Evolutionary conservation across 2,329 filamentous ascomycete genomes (phyloP).

Genomic region (Sclerotinia spermophila): DNA sequence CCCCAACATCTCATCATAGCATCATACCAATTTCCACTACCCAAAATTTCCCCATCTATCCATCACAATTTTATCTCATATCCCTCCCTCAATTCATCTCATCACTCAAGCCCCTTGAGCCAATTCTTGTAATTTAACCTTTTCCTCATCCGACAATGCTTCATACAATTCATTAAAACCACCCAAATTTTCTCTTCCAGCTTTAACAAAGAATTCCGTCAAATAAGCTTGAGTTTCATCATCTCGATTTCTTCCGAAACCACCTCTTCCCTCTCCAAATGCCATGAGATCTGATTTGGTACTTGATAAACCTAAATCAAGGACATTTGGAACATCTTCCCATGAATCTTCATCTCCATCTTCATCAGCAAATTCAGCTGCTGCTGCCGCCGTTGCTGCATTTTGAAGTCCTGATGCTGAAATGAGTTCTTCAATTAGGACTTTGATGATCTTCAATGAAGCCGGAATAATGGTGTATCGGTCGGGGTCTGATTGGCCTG

Average conservation of each 20-base stretch:
- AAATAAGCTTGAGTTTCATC: slow-evolving; percentile 88
- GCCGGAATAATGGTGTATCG: slow-evolving; percentile 84
- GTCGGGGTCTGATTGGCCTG: slow-evolving; percentile 64
- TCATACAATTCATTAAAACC: slow-evolving; percentile 40
- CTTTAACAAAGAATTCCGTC: slow-evolving; percentile 69
- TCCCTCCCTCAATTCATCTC: background rate
- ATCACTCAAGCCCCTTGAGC: slow-evolving; percentile 29
- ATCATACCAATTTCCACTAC: background rate
- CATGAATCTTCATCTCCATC: slow-evolving; percentile 77
- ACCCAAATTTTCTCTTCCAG: slow-evolving; percentile 37
- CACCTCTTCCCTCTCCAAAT: slow-evolving; percentile 57
- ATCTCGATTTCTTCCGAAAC: slow-evolving; percentile 63
- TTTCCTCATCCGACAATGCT: slow-evolving; percentile 41
- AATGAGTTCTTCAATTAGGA: slow-evolving; percentile 86
- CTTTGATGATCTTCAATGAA: slow-evolving; percentile 91
- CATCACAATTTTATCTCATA: background rate
- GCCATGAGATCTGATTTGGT: slow-evolving; percentile 78
- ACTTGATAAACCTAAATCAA: slow-evolving; percentile 70
- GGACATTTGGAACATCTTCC: slow-evolving; percentile 76
- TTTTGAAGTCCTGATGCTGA: slow-evolving; percentile 68
- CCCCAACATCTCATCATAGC: background rate
- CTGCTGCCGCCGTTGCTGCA: slow-evolving; percentile 58
- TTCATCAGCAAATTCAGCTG: slow-evolving; percentile 54
- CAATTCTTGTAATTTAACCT: slow-evolving; percentile 45
- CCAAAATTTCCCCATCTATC: background rate